Percentiles rank a stretch among this genome's conserved stretches.
Evolutionary conservation across 1,284 basidiomycete genomes (phyloP).

Genomic region (Puccinia novopanici): DNA sequence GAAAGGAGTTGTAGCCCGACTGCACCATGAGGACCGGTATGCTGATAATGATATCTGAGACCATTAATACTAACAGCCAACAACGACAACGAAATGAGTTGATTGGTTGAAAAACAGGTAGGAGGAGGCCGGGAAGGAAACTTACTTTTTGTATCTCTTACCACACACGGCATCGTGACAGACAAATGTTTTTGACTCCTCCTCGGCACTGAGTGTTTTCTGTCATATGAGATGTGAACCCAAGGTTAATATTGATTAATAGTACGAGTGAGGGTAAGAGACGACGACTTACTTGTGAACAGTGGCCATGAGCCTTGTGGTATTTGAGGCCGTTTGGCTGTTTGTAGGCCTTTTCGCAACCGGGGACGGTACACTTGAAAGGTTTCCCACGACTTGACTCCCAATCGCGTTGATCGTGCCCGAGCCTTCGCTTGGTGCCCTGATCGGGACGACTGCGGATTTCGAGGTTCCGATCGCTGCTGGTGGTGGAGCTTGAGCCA

Average conservation of each 20-base stretch:
- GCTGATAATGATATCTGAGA: conserved; percentile 86
- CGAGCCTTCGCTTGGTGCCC: not conserved
- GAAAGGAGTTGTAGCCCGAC: conserved; percentile 80
- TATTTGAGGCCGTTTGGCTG: conserved; percentile 96
- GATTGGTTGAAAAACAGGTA: conserved; percentile 45
- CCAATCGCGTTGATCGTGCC: conserved; percentile 15
- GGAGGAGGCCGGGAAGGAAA: not conserved
- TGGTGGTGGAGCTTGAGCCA: conserved; percentile 5
- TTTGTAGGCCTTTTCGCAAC: conserved; percentile 98
- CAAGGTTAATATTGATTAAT: not conserved
- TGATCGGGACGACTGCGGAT: not conserved
- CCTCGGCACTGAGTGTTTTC: conserved; percentile 76
- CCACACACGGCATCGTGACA: conserved; percentile 88
- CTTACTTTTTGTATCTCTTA: conserved; percentile 84
- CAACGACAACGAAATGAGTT: conserved; percentile 3
- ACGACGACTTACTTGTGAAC: conserved; percentile 78
- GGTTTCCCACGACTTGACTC: conserved; percentile 68
- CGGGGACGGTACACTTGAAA: conserved; percentile 92
- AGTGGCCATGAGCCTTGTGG: conserved; percentile 90
- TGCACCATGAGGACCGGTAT: conserved; percentile 90
- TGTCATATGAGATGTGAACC: conserved; percentile 65
- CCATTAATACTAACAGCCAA: conserved; percentile 55
- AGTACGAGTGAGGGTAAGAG: not conserved
- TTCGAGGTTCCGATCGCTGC: conserved; percentile 9
- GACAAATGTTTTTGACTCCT: conserved; percentile 78